A percentile compares a stretch with the other conserved stretches of the same genome.
These are phyloP conservation scores for Citrus medica DNA, from an alignment of 345 rosid genomes.

Conservation along the genomic window DNA sequence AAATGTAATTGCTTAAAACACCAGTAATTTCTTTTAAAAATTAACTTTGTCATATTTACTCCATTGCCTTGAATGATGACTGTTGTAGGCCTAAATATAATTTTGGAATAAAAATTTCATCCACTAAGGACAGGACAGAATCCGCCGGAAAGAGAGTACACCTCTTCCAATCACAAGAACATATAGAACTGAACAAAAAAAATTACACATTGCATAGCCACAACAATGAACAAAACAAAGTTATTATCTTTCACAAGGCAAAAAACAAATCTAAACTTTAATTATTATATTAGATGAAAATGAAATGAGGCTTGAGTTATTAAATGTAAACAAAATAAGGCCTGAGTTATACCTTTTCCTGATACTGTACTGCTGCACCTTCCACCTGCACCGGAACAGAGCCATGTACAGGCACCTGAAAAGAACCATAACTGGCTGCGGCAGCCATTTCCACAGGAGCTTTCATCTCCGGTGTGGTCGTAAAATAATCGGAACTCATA, in stretches of 20 bases:
- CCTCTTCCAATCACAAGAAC: neutral
- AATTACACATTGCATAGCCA: neutral
- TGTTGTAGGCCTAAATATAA: neutral
- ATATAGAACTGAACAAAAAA: neutral
- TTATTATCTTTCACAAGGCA: neutral
- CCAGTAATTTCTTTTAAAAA: neutral
- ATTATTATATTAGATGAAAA: neutral
- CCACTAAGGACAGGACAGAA: neutral
- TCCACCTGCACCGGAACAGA: slow-evolving; percentile 43
- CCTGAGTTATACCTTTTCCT: slow-evolving; percentile 40
- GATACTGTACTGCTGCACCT: slow-evolving; percentile 31
- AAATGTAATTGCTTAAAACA: neutral
- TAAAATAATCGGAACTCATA: slow-evolving; percentile 82
- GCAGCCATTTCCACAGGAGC: slow-evolving; percentile 80
- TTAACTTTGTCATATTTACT: neutral
- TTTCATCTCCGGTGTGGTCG: slow-evolving; percentile 81
- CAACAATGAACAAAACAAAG: no score
- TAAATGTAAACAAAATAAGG: neutral
- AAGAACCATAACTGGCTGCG: slow-evolving; percentile 58
- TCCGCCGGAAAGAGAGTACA: neutral
- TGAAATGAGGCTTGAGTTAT: neutral
- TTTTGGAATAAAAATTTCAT: neutral
- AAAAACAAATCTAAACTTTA: neutral
- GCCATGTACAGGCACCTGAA: slow-evolving; percentile 49
- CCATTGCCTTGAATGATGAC: neutral